Base-by-base conservation (phyloP, 208 protist genomes). In the Leishmania amazonensis region DNA sequence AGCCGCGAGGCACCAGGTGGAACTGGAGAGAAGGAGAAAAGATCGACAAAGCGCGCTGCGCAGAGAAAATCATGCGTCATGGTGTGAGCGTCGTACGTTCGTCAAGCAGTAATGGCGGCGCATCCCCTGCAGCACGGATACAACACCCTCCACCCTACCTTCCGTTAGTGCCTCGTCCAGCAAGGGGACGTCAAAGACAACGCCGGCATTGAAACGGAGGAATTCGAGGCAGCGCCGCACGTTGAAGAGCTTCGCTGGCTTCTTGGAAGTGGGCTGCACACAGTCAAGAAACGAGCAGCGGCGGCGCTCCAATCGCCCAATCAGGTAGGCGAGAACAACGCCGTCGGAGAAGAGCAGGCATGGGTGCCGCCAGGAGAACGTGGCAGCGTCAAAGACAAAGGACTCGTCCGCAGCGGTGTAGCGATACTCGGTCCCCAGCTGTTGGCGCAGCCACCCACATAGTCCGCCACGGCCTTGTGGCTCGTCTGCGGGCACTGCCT, bases 321-420 rank as follows among this genome's bases (percentile, higher is more conserved):
- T 88, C 28, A 95, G 60, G 58, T 92, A 89, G 1, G 90, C 88
- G 42, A 97, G 85, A 8, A 95, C 83, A 21, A 97, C 91, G 49
- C 94, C 94, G 70, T 97, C 91, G 7, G 91, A 95, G 71, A 97
- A 96, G 53, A 92, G 2, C 19, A 90, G 54, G 73, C 85, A 92
- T 13, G 81, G 87, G 19, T 86, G 73, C 24, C 51, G 72, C 47
- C 80, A 19, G 15, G 60, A 51, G 51, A 58, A 64, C 11, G 60
- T 75, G 38, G n/a, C 58, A 47, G 70, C 54, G 73, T 79, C 83
- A 62, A 85, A 85, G 1, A 81, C 75, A 75, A 93, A 93, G 54
- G 78, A 86, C 19, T 70, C 71, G 80, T 95, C 92, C 42, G 88
- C 85, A 54, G 92, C 86, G 21, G 73, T 81, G 86, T 95, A 92